Base-by-base conservation (phyloP, 2,329 filamentous ascomycete genomes). In the Aspergillus bombycis region DNA sequence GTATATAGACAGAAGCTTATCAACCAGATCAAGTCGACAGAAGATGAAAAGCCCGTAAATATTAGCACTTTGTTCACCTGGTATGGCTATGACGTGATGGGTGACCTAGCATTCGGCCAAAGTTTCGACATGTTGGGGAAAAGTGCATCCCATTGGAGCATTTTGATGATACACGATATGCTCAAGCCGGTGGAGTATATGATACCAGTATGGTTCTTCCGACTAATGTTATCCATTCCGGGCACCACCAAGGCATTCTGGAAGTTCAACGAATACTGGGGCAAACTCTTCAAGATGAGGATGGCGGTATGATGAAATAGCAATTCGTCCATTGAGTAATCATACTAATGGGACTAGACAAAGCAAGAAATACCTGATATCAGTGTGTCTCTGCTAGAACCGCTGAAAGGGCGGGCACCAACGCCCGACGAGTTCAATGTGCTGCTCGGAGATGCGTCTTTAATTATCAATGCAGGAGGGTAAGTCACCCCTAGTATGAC, bases 11-110 rank as follows among this genome's bases (percentile, higher is more conserved):
- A 48, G 45, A 48, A 48, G n/a, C 45, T 48, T 7, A 16, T 28
- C 3, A 16, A 28, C 21, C 23, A 48, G 11, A 48, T 48, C 12
- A 48, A 23, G 28, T 48, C 45, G 12, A 23, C 8, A 12, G 45
- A 26, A 16, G 45, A 16, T 16, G 30, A 21, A 9, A 23, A 34
- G 28, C 52, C 19, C 30, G 19, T 43, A 21, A 45, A 58, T 14
- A 11, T 48, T 30, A 34, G 16, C 41, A 21, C 21, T 1, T 30
- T 28, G n/a, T 23, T 43, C 23, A 41, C n/a, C 7, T 57, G 36
- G 36, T 57, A 57, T 34, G 28, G 55, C 21, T 58, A 58, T 26
- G 57, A 58, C 36, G 43, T 50, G 19, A 58, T 58, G 38, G 45
- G 57, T 3, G 41, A 58, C 23, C 43, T 58, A 14, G 43, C 43